Conservation (phyloP, 495 filamentous ascomycete genomes). For the Tuber aestivum region DNA sequence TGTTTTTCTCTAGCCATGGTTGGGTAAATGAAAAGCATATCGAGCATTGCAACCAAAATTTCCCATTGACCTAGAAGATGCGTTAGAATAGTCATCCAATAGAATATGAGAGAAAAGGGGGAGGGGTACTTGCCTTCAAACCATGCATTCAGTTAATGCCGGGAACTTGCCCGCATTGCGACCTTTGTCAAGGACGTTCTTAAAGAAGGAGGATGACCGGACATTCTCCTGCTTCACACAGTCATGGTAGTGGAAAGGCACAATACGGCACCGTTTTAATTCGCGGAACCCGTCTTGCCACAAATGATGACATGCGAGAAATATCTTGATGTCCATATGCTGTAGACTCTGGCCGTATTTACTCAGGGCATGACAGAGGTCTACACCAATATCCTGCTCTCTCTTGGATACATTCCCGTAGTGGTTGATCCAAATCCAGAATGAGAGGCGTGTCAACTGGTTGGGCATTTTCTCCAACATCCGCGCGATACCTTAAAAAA, state of each 20-base stretch:
- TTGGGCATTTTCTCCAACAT: constrained; percentile 26
- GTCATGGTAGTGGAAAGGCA: constrained; percentile 32
- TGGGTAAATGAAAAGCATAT: background rate
- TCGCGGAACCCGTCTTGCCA: constrained; percentile 30
- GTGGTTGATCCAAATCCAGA: constrained; percentile 36
- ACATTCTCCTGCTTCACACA: constrained; percentile 27
- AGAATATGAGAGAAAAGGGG: background rate
- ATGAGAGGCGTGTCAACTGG: constrained; percentile 32
- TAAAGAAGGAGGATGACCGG: constrained; percentile 27
- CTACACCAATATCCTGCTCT: constrained; percentile 19
- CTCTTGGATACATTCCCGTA: constrained; percentile 31
- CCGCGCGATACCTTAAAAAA: constrained; percentile 26
- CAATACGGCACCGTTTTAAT: constrained; percentile 31
- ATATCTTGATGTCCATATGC: constrained; percentile 35
- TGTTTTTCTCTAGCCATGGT: background rate
- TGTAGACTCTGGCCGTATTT: constrained; percentile 22
- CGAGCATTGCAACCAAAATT: background rate
- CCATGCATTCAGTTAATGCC: constrained; percentile 23
- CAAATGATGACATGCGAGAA: constrained; percentile 32
- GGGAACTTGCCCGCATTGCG: constrained; percentile 31
- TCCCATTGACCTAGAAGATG: background rate
- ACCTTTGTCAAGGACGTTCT: constrained; percentile 28
- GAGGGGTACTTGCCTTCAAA: constrained; percentile 1
- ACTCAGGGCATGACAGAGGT: constrained; percentile 30
- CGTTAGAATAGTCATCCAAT: background rate